A percentile compares a stretch with the other conserved stretches of the same genome.
Conservation (phyloP, 495 filamentous ascomycete genomes). For the Trichoderma asperelloides region DNA sequence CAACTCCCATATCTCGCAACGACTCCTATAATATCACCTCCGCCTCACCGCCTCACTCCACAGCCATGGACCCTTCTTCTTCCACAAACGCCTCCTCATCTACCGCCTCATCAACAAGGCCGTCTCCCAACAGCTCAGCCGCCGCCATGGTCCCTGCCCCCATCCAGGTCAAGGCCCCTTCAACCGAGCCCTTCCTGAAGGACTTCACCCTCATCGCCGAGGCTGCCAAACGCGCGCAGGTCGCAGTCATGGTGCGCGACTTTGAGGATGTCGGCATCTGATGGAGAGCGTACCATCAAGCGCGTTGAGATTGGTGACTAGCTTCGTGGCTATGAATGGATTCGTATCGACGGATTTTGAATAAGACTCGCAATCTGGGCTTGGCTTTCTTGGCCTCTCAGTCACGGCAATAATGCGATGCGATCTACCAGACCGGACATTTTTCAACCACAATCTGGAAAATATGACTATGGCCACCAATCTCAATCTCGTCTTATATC, state of each 20-base stretch:
- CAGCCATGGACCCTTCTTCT: constrained; percentile 28
- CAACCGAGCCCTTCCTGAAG: constrained; percentile 57
- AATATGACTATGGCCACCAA: too few species aligned
- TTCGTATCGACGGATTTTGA: too few species aligned
- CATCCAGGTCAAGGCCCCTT: constrained; percentile 24
- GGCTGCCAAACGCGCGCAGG: constrained; percentile 85
- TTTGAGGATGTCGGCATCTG: constrained; percentile 57
- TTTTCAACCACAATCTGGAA: too few species aligned
- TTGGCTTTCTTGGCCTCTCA: too few species aligned
- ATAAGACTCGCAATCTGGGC: background rate
- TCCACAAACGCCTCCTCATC: constrained; percentile 12
- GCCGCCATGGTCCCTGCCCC: constrained; percentile 28
- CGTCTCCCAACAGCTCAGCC: constrained; percentile 16
- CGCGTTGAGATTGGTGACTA: background rate
- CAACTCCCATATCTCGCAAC: background rate
- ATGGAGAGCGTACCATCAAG: background rate
- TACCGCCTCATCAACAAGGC: constrained; percentile 18
- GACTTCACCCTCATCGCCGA: constrained; percentile 88
- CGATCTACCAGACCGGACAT: too few species aligned
- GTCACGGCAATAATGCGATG: too few species aligned
- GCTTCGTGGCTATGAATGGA: background rate
- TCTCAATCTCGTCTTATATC: background rate
- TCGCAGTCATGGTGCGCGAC: constrained; percentile 79
- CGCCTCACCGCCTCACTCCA: background rate
- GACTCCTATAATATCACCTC: too few species aligned